Evolutionary conservation across 129 eudicot genomes (phyloP).

Genomic region (Centella asiatica): DNA sequence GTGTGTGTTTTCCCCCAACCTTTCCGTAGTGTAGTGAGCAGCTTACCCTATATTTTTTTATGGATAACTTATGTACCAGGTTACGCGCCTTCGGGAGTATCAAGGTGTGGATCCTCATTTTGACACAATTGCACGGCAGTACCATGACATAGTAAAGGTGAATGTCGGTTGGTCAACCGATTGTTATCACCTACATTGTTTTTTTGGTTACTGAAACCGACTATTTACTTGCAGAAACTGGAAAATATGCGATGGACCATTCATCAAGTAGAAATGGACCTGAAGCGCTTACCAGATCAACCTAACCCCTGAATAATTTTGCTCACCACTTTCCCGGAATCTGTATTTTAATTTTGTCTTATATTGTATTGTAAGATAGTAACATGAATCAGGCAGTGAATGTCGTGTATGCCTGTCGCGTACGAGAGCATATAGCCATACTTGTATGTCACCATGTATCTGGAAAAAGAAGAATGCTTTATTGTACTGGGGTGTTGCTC

Average conservation of each 20-base stretch:
- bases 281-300: constrained; percentile 53
- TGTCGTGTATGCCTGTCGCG: too few relatives aligned
- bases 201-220: background rate
- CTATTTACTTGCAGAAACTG: constrained; percentile 53
- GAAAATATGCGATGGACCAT: constrained; percentile 98
- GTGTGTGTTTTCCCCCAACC: too few relatives aligned
- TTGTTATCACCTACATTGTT: background rate
- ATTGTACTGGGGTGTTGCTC: too few relatives aligned
- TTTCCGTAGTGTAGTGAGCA: too few relatives aligned
- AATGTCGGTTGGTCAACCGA: background rate
- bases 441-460: too few relatives aligned
- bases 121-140: constrained; percentile 87
- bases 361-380: background rate
- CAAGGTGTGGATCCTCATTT: constrained; percentile 99
- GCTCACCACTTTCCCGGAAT: background rate
- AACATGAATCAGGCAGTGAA: background rate
- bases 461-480: too few relatives aligned
- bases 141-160: constrained; percentile 91
- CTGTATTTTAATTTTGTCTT: background rate
- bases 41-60: background rate
- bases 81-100: constrained; percentile 92
- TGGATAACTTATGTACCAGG: constrained; percentile 26
- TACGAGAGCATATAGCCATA: too few relatives aligned
- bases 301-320: constrained; percentile 14
- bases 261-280: constrained; percentile 94